A percentile compares a stretch with the other conserved stretches of the same genome.
phyloP scores from a whole-genome alignment of 768 basidiomycete genomes.

The Lyophyllum semitale region DNA sequence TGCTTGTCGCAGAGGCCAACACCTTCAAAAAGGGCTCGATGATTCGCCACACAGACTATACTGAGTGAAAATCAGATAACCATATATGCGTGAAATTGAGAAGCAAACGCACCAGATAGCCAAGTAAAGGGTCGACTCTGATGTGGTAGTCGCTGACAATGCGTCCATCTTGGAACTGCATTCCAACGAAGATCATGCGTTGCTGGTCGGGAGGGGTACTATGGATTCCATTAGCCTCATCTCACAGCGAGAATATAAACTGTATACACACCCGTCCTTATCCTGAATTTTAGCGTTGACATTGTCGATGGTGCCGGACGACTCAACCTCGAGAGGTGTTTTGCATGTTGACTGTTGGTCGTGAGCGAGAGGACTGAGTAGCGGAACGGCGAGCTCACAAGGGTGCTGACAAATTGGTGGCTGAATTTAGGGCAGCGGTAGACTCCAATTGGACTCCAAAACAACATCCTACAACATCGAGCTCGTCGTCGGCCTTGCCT shows the following conservation, averaged over 20 bases:
- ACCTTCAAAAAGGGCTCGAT: slow-evolving; percentile 99
- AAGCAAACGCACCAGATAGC: slow-evolving; percentile 79
- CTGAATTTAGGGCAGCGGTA: slow-evolving; percentile 37
- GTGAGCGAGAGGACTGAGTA: slow-evolving; percentile 15
- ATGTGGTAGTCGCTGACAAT: slow-evolving; percentile 96
- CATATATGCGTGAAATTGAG: background rate
- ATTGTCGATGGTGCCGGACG: slow-evolving; percentile 96
- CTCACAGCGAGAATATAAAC: too few species aligned
- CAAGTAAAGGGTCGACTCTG: slow-evolving; percentile 95
- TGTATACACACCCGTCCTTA: slow-evolving; percentile 53
- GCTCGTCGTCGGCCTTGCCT: background rate
- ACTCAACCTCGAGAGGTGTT: slow-evolving; percentile 96
- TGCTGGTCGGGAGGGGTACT: slow-evolving; percentile 94
- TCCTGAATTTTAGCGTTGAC: slow-evolving; percentile 78
- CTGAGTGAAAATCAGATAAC: background rate
- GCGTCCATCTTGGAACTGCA: slow-evolving; percentile 98
- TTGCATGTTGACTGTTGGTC: slow-evolving; percentile 41
- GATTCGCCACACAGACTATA: slow-evolving; percentile 94
- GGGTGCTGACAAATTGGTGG: slow-evolving; percentile 29
- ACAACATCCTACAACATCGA: background rate
- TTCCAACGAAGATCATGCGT: slow-evolving; percentile 98
- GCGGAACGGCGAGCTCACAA: slow-evolving; percentile 30
- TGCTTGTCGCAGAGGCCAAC: slow-evolving; percentile 95
- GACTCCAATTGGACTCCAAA: too few species aligned
- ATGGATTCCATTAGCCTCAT: background rate